Conservation (phyloP, 2,329 filamentous ascomycete species). For the Chalaropsis thielavioides region DNA sequence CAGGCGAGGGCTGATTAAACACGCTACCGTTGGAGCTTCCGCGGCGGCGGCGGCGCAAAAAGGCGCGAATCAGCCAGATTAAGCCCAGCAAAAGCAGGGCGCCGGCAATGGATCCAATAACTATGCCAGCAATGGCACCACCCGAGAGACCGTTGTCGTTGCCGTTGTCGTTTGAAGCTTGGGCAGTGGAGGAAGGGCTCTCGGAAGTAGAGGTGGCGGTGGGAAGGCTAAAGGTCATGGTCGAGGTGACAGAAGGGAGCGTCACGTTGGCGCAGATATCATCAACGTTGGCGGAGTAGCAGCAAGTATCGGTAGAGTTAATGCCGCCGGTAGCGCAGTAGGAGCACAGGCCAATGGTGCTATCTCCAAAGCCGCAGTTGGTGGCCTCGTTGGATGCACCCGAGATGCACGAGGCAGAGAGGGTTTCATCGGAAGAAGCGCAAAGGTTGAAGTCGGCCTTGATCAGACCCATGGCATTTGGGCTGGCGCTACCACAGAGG, state of each 20-base stretch:
- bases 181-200: conserved; percentile 27
- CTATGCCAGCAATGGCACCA: conserved; percentile 84
- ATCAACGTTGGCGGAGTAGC: conserved; percentile 65
- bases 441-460: conserved; percentile 87
- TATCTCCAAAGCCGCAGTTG: conserved; percentile 72
- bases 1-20: conserved; percentile 79
- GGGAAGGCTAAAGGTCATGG: conserved; percentile 43
- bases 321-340: conserved; percentile 73
- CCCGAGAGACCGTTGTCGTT: conserved; percentile 42
- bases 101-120: conserved; percentile 64
- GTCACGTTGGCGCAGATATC: conserved; percentile 59
- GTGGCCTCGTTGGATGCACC: conserved; percentile 66
- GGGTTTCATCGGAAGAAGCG: conserved; percentile 62
- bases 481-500: conserved; percentile 54
- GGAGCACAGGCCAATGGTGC: conserved; percentile 62
- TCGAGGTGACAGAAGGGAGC: conserved; percentile 60
- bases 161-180: conserved; percentile 21
- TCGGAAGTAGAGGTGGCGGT: conserved; percentile 33
- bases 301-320: conserved; percentile 93
- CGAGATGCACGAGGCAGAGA: conserved; percentile 59
- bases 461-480: conserved; percentile 59
- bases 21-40: conserved; percentile 53
- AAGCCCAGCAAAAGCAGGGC: conserved; percentile 54
- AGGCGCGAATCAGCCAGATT: conserved; percentile 50
- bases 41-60: conserved; percentile 36